Evolutionary conservation across 352 stramenopile species (phyloP), one percentile per base, ranked within the genome.

Genomic region (Pythium dissimile): DNA sequence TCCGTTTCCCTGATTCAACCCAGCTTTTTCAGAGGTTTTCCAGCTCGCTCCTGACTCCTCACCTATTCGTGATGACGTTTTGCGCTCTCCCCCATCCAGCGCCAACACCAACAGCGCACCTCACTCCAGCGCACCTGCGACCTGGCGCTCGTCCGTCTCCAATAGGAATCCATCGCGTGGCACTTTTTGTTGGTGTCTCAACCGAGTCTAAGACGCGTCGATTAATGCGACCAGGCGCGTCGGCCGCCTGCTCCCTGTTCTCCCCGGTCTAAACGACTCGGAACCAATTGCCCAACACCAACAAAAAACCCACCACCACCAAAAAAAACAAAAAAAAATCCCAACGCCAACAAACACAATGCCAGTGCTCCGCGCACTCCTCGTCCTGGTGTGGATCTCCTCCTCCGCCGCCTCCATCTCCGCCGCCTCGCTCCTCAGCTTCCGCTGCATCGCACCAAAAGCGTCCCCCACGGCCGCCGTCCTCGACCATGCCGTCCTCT

Each of bases 1-100:
- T 46, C 53, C 30, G 43, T 61, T 53, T 61, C 53, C 32, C 8
- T 43, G 42, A 53, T 61, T 61, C 53, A 61, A 61, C 43, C 43
- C 2, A 2, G 9, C 12, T 23, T 42, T 59, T 28, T 44, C 21
- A 27, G 27, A 59, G 51, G 51, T 57, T 44, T 20, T 12, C 5
- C 16, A 20, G 32, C 44, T 42, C 31, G 30, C 34, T 34, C 32
- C 49, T 56, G 35, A 56, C 42, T 44, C 49, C 13, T 51, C 24
- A n/a, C n/a, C n/a, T n/a, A n/a, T n/a, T n/a, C n/a, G 20, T 1
- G 16, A 51, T 51, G 44, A 38, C 43, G 43, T 26, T 37, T 49
- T n/a, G n/a, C n/a, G n/a, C n/a, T n/a, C n/a, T n/a, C n/a, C n/a
- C n/a, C n/a, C n/a, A n/a, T n/a, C n/a, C n/a, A n/a, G n/a, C n/a